phyloP scores from a whole-genome alignment of 129 eudicot species.

The Calendula officinalis region DNA sequence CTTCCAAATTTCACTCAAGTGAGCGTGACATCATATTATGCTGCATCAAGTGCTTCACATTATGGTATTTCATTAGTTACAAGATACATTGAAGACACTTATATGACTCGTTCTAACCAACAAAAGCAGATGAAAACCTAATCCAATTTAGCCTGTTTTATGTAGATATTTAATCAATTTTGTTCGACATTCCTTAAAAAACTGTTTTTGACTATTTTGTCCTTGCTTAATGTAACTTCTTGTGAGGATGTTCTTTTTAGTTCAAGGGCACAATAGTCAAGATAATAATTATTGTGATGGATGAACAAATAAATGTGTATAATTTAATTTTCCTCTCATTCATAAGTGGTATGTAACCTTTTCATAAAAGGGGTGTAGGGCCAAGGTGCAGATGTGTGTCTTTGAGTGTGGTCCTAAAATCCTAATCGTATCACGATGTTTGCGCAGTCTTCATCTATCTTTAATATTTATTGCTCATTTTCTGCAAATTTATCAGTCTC shows the following conservation, averaged over 20 bases:
- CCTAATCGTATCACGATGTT: not conserved
- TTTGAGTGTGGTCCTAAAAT: too few relatives aligned
- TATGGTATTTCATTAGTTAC: constrained; percentile 76
- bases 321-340: too few relatives aligned
- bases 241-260: too few relatives aligned
- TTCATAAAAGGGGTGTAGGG: not conserved
- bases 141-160: too few relatives aligned
- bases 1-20: constrained; percentile 78
- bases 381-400: not conserved
- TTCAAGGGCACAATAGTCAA: too few relatives aligned
- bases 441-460: constrained; percentile 8
- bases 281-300: too few relatives aligned
- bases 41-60: constrained; percentile 86
- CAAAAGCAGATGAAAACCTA: constrained; percentile 24
- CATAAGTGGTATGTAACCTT: too few relatives aligned
- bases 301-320: too few relatives aligned
- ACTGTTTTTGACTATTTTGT: too few relatives aligned
- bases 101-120: constrained; percentile 43
- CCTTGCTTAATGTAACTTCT: too few relatives aligned
- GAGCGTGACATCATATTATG: constrained; percentile 75
- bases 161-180: too few relatives aligned
- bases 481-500: constrained; percentile 29
- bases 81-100: constrained; percentile 72
- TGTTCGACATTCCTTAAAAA: too few relatives aligned
- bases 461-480: constrained; percentile 32